Base-by-base conservation (phyloP, 1,284 basidiomycete species). In the Volvariella surrecta region DNA sequence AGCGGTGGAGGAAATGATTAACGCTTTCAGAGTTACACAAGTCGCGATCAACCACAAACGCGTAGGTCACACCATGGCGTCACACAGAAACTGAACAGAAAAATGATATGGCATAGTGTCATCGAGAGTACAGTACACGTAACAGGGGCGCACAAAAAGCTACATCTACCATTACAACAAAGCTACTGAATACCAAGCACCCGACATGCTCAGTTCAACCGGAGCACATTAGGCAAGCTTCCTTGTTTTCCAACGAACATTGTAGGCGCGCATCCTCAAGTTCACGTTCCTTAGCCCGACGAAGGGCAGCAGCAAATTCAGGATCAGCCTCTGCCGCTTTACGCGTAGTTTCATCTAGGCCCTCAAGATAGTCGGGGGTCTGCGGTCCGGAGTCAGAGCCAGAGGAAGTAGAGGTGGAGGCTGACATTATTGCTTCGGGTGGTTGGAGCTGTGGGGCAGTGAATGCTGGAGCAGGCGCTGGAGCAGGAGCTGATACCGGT, bases 211-310 rank as follows among this genome's bases (percentile, higher is more conserved):
- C 28, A 24, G 13, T 43, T 76, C 61, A 87, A 45, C 80, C 83
- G 49, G 86, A 89, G 64, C 86, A 89, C 87, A 89, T 89, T 57
- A 89, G 53, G 54, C 87, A 89, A 1, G 82, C 86, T 45, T 89
- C 86, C 68, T 89, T 89, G 64, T 95, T 95, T 62, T 92, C 89
- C 31, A 95, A 50, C 40, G 85, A 89, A 58, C 92, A 95, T 55
- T 76, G 61, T 44, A 95, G 61, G 63, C 85, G 82, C 9, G 81
- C 92, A 44, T 88, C 81, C 59, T 89, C 91, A 7, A 80, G 61
- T 64, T 93, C 82, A n/a, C 83, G 73, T 44, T 82, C 77, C 48
- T 74, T 73, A 53, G 83, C 79, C 32, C 86, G 70, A 53, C 77
- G 69, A 44, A 92, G 63, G 0, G 91, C 90, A 38, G 85, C 88